Conservation (phyloP, 306 rosid genomes). For the Vigna hirtella region DNA sequence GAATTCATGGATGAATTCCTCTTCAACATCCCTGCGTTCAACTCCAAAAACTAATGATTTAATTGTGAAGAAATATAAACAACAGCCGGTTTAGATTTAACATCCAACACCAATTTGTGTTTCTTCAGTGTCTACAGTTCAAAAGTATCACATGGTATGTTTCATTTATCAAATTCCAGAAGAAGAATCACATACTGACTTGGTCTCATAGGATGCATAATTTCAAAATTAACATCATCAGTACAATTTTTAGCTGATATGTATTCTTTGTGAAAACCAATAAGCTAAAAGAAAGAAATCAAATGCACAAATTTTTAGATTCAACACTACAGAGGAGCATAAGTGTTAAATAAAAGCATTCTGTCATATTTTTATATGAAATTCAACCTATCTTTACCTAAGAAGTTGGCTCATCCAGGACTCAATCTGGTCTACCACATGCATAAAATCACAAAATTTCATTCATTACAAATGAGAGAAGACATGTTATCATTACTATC, state of each 20-base stretch:
- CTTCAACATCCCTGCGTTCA: constrained; percentile 60
- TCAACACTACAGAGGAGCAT: constrained; percentile 16
- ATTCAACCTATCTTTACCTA: neutral
- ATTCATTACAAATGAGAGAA: constrained; percentile 29
- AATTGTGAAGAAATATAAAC: constrained; percentile 26
- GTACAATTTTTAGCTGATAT: constrained; percentile 5
- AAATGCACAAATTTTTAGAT: constrained; percentile 32
- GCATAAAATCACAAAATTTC: constrained; percentile 31
- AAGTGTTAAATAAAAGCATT: neutral
- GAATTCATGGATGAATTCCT: constrained; percentile 59
- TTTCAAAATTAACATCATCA: constrained; percentile 20
- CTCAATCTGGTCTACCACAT: constrained; percentile 34
- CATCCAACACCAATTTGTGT: constrained; percentile 11
- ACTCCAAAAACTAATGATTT: constrained; percentile 37
- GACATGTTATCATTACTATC: neutral
- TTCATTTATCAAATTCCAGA: constrained; percentile 30
- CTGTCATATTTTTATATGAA: neutral
- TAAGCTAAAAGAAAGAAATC: constrained; percentile 25
- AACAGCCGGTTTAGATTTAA: constrained; percentile 27
- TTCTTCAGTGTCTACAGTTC: neutral
- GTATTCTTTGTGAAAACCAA: constrained; percentile 16
- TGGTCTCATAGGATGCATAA: constrained; percentile 7
- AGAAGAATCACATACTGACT: constrained; percentile 21
- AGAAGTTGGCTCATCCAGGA: constrained; percentile 29
- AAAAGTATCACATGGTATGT: neutral